Evolutionary conservation across 1,284 basidiomycete species (phyloP).

Genomic region (Mycena sp.): DNA sequence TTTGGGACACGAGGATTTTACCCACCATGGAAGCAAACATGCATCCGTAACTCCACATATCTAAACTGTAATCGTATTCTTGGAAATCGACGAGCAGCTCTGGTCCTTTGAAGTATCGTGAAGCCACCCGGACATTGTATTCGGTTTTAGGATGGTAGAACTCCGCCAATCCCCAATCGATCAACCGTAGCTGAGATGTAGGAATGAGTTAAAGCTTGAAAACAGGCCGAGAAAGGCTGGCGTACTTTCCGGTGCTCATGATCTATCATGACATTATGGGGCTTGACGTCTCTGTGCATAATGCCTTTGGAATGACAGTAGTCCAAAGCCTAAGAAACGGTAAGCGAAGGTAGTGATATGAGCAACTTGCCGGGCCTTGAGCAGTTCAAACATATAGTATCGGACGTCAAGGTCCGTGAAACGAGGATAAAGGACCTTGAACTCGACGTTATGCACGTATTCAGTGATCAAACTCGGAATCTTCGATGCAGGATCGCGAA

Average conservation of each 20-base stretch:
- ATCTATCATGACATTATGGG: slow-evolving; percentile 99
- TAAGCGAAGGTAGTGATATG: slow-evolving; percentile 14
- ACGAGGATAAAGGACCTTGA: slow-evolving; percentile 96
- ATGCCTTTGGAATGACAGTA: slow-evolving; percentile 99
- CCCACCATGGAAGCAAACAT: slow-evolving; percentile 98
- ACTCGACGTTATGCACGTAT: slow-evolving; percentile 98
- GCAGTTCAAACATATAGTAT: slow-evolving; percentile 96
- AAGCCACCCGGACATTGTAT: slow-evolving; percentile 98
- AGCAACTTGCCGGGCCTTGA: slow-evolving; percentile 72
- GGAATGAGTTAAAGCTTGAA: slow-evolving; percentile 14
- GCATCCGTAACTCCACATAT: slow-evolving; percentile 99
- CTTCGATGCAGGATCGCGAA: slow-evolving; percentile 93
- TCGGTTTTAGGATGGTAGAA: slow-evolving; percentile 99
- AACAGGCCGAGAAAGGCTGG: slow-evolving; percentile 10
- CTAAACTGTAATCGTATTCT: slow-evolving; percentile 95
- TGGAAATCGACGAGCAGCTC: slow-evolving; percentile 98
- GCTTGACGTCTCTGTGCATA: slow-evolving; percentile 99
- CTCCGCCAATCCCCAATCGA: slow-evolving; percentile 99
- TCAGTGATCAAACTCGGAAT: slow-evolving; percentile 99
- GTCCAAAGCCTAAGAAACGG: slow-evolving; percentile 81
- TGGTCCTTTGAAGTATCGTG: slow-evolving; percentile 98
- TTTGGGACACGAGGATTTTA: slow-evolving; percentile 10
- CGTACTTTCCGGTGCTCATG: slow-evolving; percentile 93
- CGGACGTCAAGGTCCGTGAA: slow-evolving; percentile 96
- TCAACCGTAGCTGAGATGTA: slow-evolving; percentile 80